Conservation (phyloP, 495 filamentous ascomycete species). For the Penicillium lagena region DNA sequence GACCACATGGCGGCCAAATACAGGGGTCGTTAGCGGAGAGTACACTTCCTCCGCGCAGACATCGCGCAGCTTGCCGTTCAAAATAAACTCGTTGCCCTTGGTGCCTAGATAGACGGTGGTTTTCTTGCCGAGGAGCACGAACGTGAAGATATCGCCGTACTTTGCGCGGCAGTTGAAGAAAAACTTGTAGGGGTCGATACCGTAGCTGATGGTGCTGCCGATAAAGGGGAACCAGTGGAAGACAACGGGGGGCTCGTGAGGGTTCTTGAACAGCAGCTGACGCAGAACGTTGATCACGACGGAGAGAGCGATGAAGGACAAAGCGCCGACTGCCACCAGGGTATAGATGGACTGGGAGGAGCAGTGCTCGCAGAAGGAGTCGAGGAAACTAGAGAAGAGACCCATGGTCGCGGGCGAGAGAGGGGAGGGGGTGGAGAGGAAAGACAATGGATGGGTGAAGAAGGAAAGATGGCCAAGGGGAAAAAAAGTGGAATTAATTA, state of each 20-base stretch:
- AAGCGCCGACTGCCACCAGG: constrained; percentile 15
- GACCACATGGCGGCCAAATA: constrained; percentile 58
- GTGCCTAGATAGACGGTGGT: constrained; percentile 56
- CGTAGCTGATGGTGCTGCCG: constrained; percentile 58
- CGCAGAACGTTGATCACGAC: constrained; percentile 56
- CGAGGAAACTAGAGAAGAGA: constrained; percentile 30
- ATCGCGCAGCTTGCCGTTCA: constrained; percentile 56
- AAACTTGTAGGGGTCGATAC: constrained; percentile 58
- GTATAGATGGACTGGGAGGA: constrained; percentile 29
- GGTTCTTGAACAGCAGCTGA: constrained; percentile 65
- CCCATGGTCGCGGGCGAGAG: constrained; percentile 22
- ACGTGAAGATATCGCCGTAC: constrained; percentile 63
- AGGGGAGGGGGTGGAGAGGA: neutral
- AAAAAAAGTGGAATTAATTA: constrained; percentile 8
- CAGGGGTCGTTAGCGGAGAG: constrained; percentile 52
- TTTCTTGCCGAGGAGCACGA: constrained; percentile 57
- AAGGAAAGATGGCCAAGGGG: constrained; percentile 6
- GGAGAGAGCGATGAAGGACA: constrained; percentile 29
- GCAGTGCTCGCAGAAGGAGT: constrained; percentile 33
- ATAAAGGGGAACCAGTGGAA: constrained; percentile 61
- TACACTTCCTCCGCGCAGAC: constrained; percentile 63
- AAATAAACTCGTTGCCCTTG: constrained; percentile 57
- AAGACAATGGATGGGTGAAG: constrained; percentile 1
- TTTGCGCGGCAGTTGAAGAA: constrained; percentile 51
- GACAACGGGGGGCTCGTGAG: constrained; percentile 54